Percentiles rank a stretch among this genome's conserved stretches.
phyloP scores from a whole-genome alignment of 1,284 basidiomycete species.

The Kwoniella shivajii region DNA sequence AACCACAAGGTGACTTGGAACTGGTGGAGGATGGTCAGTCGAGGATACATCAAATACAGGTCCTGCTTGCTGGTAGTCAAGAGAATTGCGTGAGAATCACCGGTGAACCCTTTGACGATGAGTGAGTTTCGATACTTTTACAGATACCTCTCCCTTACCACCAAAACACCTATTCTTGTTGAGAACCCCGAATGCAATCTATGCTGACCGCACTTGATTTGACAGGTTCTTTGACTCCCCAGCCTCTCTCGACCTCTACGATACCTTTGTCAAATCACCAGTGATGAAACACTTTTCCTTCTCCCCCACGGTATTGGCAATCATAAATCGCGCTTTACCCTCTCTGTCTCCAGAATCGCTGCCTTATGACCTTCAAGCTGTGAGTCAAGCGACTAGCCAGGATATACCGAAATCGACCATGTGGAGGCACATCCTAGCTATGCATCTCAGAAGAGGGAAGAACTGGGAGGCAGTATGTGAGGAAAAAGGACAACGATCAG shows the following conservation, averaged over 20 bases:
- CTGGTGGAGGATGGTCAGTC: constrained; percentile 32
- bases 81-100: constrained; percentile 43
- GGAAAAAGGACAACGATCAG: constrained; percentile 32
- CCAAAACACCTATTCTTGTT: no score
- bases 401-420: constrained; percentile 13
- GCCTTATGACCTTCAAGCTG: constrained; percentile 35
- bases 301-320: constrained; percentile 41
- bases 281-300: constrained; percentile 51
- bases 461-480: constrained; percentile 39
- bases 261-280: constrained; percentile 42
- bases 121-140: constrained; percentile 32
- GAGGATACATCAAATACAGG: constrained; percentile 38
- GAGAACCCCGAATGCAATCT: no score
- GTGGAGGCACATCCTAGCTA: constrained; percentile 51
- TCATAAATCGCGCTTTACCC: constrained; percentile 42
- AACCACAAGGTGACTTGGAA: constrained; percentile 35
- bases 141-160: no score
- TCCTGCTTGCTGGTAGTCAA: constrained; percentile 33
- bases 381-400: constrained; percentile 18
- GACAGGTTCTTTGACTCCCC: constrained; percentile 48
- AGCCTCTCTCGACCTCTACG: constrained; percentile 40
- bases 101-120: constrained; percentile 48
- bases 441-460: constrained; percentile 43
- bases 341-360: constrained; percentile 31
- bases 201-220: no score